phyloP scores from a whole-genome alignment of 202 grass and related monocot species.

The Carex arenaria region DNA sequence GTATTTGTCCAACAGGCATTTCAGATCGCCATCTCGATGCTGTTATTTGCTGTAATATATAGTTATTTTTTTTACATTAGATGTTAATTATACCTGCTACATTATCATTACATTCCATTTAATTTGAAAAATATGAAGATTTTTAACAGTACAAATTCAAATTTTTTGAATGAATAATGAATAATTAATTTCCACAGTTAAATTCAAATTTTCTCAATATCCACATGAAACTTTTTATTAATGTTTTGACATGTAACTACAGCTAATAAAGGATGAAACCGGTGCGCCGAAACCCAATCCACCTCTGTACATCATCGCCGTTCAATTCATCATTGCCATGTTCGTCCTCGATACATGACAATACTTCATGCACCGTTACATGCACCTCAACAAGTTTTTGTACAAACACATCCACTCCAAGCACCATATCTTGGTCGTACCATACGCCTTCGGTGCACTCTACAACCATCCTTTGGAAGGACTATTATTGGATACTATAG shows the following conservation, averaged over 20 bases:
- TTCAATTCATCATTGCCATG: slow-evolving; percentile 38
- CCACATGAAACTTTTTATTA: background rate
- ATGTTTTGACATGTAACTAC: slow-evolving; percentile 15
- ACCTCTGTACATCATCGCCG: slow-evolving; percentile 24
- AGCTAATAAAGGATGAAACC: slow-evolving; percentile 50
- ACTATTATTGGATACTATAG: slow-evolving; percentile 57
- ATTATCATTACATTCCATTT: background rate
- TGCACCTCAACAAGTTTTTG: slow-evolving; percentile 79
- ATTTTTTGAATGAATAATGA: background rate
- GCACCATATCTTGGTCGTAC: slow-evolving; percentile 63
- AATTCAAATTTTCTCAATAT: too few relatives aligned
- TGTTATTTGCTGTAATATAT: slow-evolving; percentile 49
- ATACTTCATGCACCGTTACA: slow-evolving; percentile 90
- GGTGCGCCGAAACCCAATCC: slow-evolving; percentile 35
- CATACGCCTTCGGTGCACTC: slow-evolving; percentile 61
- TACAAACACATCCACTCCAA: slow-evolving; percentile 82
- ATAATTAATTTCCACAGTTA: background rate
- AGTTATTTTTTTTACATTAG: background rate
- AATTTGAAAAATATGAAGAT: background rate
- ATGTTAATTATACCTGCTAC: background rate
- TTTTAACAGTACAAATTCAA: background rate
- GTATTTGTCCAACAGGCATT: slow-evolving; percentile 58
- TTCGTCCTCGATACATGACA: slow-evolving; percentile 84
- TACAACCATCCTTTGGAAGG: slow-evolving; percentile 85
- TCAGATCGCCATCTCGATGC: slow-evolving; percentile 46